Conservation (phyloP, 371 early-diverging fungal genomes). For the Capillidium heterosporum region DNA sequence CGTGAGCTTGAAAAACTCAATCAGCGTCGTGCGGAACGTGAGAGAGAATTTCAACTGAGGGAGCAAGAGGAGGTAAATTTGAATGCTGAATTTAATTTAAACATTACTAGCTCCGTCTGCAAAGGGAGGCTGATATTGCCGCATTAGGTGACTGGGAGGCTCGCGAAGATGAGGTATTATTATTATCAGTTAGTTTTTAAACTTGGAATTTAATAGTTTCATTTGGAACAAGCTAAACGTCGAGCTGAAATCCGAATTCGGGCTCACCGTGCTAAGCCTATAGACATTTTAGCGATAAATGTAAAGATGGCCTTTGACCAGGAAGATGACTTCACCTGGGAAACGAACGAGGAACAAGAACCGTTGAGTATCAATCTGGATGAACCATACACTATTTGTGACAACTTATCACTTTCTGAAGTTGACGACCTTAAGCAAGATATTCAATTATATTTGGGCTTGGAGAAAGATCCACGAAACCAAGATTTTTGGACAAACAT, state of each 20-base stretch:
- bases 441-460: slow-evolving; percentile 61
- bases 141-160: slow-evolving; percentile 90
- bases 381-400: slow-evolving; percentile 72
- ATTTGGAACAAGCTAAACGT: slow-evolving; percentile 69
- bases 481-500: slow-evolving; percentile 69
- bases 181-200: too few relatives aligned
- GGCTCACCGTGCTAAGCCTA: slow-evolving; percentile 72
- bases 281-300: slow-evolving; percentile 85
- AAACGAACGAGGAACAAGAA: slow-evolving; percentile 31
- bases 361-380: slow-evolving; percentile 68
- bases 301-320: slow-evolving; percentile 51
- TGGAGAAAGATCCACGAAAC: slow-evolving; percentile 58
- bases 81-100: background rate
- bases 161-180: slow-evolving; percentile 74
- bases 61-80: slow-evolving; percentile 56
- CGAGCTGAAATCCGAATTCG: slow-evolving; percentile 82
- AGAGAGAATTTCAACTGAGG: slow-evolving; percentile 54
- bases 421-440: slow-evolving; percentile 63
- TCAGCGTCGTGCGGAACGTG: slow-evolving; percentile 58
- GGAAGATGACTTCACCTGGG: slow-evolving; percentile 26
- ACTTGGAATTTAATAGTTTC: too few relatives aligned
- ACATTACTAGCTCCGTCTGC: slow-evolving; percentile 18
- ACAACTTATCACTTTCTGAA: slow-evolving; percentile 41
- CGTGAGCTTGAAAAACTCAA: slow-evolving; percentile 65
- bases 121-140: slow-evolving; percentile 65